Percentiles rank a stretch among this genome's conserved stretches.
phyloP scores from a whole-genome alignment of 129 eudicot genomes.

The Flaveria linearis region DNA sequence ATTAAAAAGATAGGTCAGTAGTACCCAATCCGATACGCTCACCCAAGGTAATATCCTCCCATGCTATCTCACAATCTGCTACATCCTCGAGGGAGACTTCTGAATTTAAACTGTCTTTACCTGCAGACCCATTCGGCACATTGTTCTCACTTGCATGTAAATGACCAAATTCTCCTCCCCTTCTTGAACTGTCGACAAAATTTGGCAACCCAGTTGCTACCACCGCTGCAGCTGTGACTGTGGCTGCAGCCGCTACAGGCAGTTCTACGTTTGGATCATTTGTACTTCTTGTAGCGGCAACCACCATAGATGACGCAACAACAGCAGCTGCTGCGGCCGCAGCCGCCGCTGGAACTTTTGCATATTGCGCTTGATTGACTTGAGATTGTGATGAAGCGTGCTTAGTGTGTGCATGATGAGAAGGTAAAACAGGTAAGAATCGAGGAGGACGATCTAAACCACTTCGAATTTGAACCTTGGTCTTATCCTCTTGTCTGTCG shows the following conservation, averaged over 20 bases:
- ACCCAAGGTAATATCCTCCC: constrained; percentile 93
- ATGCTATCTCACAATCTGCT: constrained; percentile 80
- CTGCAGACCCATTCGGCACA: constrained; percentile 67
- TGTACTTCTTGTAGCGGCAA: constrained; percentile 50
- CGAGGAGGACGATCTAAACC: constrained; percentile 31
- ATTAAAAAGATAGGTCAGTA: constrained; percentile 28
- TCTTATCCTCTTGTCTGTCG: constrained; percentile 38
- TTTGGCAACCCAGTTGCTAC: constrained; percentile 37
- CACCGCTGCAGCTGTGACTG: constrained; percentile 83
- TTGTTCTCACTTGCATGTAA: constrained; percentile 31
- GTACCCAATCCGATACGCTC: constrained; percentile 91
- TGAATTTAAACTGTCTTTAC: constrained; percentile 51
- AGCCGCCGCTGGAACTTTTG: constrained; percentile 77
- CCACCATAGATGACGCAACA: constrained; percentile 90
- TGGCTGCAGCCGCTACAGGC: constrained; percentile 86
- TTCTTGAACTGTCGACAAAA: constrained; percentile 37
- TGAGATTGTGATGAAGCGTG: constrained; percentile 39
- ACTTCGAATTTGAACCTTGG: constrained; percentile 28
- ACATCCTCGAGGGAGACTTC: constrained; percentile 70
- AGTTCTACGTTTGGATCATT: constrained; percentile 50
- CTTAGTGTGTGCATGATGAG: constrained; percentile 30
- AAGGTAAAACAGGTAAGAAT: constrained; percentile 60
- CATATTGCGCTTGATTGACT: constrained; percentile 31
- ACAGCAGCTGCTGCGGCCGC: constrained; percentile 94
- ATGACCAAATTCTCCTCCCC: constrained; percentile 14